phyloP scores from a whole-genome alignment of 2,329 filamentous ascomycete species.

The Aspergillus sp. region DNA sequence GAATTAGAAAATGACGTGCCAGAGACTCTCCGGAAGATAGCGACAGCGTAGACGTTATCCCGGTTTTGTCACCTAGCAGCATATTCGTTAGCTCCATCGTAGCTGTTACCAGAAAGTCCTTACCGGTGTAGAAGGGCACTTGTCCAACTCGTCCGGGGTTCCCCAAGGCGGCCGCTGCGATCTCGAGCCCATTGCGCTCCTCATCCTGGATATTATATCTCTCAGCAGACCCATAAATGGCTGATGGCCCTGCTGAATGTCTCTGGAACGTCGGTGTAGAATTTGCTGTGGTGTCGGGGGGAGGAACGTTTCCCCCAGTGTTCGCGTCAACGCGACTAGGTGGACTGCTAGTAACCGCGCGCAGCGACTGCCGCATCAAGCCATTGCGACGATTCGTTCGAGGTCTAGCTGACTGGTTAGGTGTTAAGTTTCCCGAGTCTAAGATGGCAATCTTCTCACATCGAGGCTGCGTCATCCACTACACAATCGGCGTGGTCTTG shows the following conservation, averaged over 20 bases:
- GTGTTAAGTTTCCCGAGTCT: neutral
- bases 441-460: neutral
- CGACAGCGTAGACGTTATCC: conserved; percentile 21
- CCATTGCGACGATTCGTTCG: neutral
- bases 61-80: conserved; percentile 22
- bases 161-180: conserved; percentile 24
- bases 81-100: neutral
- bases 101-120: neutral
- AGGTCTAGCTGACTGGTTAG: neutral
- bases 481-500: conserved; percentile 29
- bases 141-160: conserved; percentile 17
- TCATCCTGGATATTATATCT: conserved; percentile 17
- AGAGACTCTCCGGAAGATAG: conserved; percentile 20
- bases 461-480: conserved; percentile 13
- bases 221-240: conserved; percentile 2
- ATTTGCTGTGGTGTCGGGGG: neutral
- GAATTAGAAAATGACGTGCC: conserved; percentile 23
- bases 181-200: conserved; percentile 25
- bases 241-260: neutral
- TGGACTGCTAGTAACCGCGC: conserved; percentile 10
- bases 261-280: neutral
- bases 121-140: conserved; percentile 28
- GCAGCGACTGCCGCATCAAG: conserved; percentile 5
- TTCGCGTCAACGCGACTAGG: neutral
- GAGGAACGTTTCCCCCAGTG: neutral